A percentile compares a stretch with the other conserved stretches of the same genome.
Evolutionary conservation across 129 eudicot genomes (phyloP).

Genomic region (Chrysanthemum lavandulifolium): DNA sequence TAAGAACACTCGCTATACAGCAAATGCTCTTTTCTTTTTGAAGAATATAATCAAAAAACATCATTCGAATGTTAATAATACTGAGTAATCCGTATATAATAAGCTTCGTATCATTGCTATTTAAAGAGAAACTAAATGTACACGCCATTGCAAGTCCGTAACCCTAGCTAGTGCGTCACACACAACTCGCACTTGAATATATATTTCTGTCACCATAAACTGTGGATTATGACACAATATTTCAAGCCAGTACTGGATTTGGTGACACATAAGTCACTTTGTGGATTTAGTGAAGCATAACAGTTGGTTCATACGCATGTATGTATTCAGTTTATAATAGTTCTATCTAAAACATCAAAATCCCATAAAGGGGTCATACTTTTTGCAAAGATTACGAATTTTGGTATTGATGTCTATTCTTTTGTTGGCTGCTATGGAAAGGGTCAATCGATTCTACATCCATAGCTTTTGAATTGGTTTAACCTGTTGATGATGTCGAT

Average conservation of each 20-base stretch:
- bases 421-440: conserved; percentile 4
- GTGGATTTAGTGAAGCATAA: no score
- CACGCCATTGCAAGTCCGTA: not conserved
- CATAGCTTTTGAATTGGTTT: conserved; percentile 1
- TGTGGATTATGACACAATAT: no score
- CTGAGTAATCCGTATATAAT: not conserved
- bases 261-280: no score
- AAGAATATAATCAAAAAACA: not conserved
- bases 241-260: no score
- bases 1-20: not conserved
- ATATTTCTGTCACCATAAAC: no score
- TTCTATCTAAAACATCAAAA: not conserved
- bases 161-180: no score
- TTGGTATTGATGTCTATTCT: conserved; percentile 19
- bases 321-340: not conserved
- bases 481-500: conserved; percentile 18
- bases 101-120: not conserved
- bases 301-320: no score
- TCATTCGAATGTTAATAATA: not conserved
- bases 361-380: conserved; percentile 25
- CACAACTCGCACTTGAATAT: no score
- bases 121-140: not conserved
- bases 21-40: not conserved
- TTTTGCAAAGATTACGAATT: conserved; percentile 25
- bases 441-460: conserved; percentile 18